A percentile compares a stretch with the other conserved stretches of the same genome.
phyloP scores from a whole-genome alignment of 2,329 filamentous ascomycete species.

The Fusarium torulosum region DNA sequence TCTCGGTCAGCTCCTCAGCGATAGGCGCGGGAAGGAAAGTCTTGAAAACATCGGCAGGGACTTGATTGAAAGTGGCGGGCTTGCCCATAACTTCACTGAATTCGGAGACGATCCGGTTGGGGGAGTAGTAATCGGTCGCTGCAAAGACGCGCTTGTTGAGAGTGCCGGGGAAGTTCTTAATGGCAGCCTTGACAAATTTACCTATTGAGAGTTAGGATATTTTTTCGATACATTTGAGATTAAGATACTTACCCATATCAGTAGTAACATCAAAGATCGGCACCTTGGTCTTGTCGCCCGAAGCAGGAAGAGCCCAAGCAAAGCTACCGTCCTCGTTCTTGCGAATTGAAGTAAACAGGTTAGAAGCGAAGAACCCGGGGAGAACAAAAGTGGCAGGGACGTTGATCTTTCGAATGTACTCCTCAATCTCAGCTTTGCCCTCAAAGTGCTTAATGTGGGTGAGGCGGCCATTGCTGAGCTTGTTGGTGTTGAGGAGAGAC shows the following conservation, averaged over 20 bases:
- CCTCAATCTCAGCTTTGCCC: slow-evolving; percentile 66
- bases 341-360: slow-evolving; percentile 51
- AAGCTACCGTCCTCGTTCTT: slow-evolving; percentile 51
- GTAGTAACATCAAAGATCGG: slow-evolving; percentile 55
- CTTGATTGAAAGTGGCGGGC: slow-evolving; percentile 48
- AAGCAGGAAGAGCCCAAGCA: slow-evolving; percentile 47
- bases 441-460: slow-evolving; percentile 65
- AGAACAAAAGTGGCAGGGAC: slow-evolving; percentile 65
- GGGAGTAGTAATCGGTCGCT: slow-evolving; percentile 54
- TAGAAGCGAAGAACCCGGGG: slow-evolving; percentile 68
- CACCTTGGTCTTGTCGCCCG: slow-evolving; percentile 50
- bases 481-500: slow-evolving; percentile 56
- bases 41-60: slow-evolving; percentile 54
- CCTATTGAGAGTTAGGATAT: slow-evolving; percentile 21
- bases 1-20: slow-evolving; percentile 57
- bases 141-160: slow-evolving; percentile 53
- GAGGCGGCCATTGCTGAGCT: slow-evolving; percentile 55
- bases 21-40: slow-evolving; percentile 48
- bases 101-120: slow-evolving; percentile 50
- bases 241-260: slow-evolving; percentile 55
- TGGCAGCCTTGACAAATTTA: slow-evolving; percentile 53
- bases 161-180: slow-evolving; percentile 47
- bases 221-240: rapidly evolving
- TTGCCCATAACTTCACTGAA: slow-evolving; percentile 54
- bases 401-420: slow-evolving; percentile 65